These are phyloP conservation scores for Aurinia saxatilis DNA, from an alignment of 345 rosid species.

Conservation along the genomic window DNA sequence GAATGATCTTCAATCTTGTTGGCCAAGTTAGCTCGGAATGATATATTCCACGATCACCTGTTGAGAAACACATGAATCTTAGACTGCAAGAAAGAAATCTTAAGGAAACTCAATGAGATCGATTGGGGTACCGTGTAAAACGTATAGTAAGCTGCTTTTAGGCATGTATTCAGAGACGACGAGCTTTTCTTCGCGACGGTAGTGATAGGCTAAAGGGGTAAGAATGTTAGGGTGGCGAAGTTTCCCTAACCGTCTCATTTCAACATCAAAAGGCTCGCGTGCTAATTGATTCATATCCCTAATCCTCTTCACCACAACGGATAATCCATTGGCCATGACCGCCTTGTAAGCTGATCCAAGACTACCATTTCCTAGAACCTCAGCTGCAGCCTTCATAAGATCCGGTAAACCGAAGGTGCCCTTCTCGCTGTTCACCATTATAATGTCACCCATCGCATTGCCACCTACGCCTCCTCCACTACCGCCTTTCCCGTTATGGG, in stretches of 20 bases:
- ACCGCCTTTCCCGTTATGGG: constrained; percentile 23
- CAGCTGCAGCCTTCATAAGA: constrained; percentile 91
- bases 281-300: constrained; percentile 62
- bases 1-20: constrained; percentile 48
- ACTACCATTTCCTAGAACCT: constrained; percentile 79
- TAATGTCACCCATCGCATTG: constrained; percentile 32
- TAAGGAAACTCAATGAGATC: too few relatives aligned
- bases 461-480: not conserved
- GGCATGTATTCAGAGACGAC: constrained; percentile 71
- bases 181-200: constrained; percentile 78
- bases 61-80: not conserved
- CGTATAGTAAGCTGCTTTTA: constrained; percentile 67
- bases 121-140: constrained; percentile 60
- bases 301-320: constrained; percentile 85
- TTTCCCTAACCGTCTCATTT: constrained; percentile 62
- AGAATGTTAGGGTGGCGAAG: constrained; percentile 57
- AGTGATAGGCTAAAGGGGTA: constrained; percentile 79
- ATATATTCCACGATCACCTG: constrained; percentile 48
- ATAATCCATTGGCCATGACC: constrained; percentile 50
- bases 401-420: constrained; percentile 61
- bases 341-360: constrained; percentile 94
- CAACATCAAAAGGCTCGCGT: constrained; percentile 53
- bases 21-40: constrained; percentile 62
- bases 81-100: too few relatives aligned
- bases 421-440: constrained; percentile 60